phyloP scores from a whole-genome alignment of 2,329 filamentous ascomycete species.

The Ceratocystis albifundus region DNA sequence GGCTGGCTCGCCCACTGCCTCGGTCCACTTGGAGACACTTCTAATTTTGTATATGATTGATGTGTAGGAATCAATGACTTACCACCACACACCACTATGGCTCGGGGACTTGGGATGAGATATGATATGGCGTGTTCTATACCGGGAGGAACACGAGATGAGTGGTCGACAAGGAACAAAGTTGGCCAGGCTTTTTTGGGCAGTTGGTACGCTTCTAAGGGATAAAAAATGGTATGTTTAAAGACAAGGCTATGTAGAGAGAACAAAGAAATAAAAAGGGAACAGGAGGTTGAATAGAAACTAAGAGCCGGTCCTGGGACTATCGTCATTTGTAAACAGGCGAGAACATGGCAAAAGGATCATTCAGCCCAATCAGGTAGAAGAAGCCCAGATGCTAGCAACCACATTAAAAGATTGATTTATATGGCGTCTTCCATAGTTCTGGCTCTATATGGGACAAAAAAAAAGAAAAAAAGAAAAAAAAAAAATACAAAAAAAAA shows the following conservation, averaged over 20 bases:
- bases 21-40: conserved; percentile 12
- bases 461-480: neutral
- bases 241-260: neutral
- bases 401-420: conserved; percentile 1
- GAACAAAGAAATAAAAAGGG: conserved; percentile 1
- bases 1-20: conserved; percentile 6
- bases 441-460: neutral
- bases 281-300: neutral
- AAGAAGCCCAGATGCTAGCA: neutral
- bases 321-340: conserved; percentile 13
- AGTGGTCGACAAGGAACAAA: conserved; percentile 14
- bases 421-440: neutral
- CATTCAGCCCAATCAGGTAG: neutral
- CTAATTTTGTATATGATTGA: neutral
- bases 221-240: conserved; percentile 10
- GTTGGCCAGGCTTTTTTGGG: conserved; percentile 7
- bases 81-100: conserved; percentile 18
- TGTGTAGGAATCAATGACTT: neutral
- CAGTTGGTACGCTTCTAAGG: conserved; percentile 3
- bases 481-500: neutral
- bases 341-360: conserved; percentile 12
- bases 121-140: conserved; percentile 15
- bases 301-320: neutral
- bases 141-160: conserved; percentile 13
- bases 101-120: conserved; percentile 14